phyloP scores from a whole-genome alignment of 2,329 filamentous ascomycete genomes.

The Zopfia rhizophila region DNA sequence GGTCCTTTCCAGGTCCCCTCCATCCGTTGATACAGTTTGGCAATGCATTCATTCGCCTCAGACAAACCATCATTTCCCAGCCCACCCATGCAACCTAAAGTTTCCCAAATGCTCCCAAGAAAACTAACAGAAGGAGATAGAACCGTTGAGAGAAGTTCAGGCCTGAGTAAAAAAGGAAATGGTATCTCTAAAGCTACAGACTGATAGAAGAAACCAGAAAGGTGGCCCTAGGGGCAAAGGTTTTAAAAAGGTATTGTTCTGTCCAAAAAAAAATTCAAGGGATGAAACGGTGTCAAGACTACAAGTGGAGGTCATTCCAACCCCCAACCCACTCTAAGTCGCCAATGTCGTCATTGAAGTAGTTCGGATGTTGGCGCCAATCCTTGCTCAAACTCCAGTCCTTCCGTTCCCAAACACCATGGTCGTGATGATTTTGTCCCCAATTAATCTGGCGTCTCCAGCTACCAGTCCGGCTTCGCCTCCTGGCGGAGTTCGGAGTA shows the following conservation, averaged over 20 bases:
- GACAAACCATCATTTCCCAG: slow-evolving; percentile 20
- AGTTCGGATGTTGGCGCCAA: slow-evolving; percentile 58
- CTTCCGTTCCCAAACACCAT: slow-evolving; percentile 49
- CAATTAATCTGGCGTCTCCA: slow-evolving; percentile 50
- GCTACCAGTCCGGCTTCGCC: slow-evolving; percentile 52
- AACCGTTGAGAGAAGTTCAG: slow-evolving; percentile 21
- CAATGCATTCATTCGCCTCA: not conserved
- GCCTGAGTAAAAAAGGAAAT: slow-evolving; percentile 40
- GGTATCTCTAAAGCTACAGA: slow-evolving; percentile 54
- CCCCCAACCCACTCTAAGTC: slow-evolving; percentile 96
- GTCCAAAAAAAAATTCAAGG: slow-evolving; percentile 39
- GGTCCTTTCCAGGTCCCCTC: slow-evolving; percentile 29
- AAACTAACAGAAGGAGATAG: slow-evolving; percentile 34
- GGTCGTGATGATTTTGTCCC: slow-evolving; percentile 49
- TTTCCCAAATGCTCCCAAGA: slow-evolving; percentile 30
- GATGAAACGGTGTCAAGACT: slow-evolving; percentile 57
- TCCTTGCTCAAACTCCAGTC: slow-evolving; percentile 60
- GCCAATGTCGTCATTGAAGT: slow-evolving; percentile 71
- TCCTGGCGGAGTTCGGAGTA: slow-evolving; percentile 46
- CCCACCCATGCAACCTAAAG: slow-evolving; percentile 21
- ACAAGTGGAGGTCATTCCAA: slow-evolving; percentile 78
- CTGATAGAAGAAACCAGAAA: slow-evolving; percentile 29
- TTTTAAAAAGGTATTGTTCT: slow-evolving; percentile 29
- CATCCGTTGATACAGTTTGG: slow-evolving; percentile 39
- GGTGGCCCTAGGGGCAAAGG: slow-evolving; percentile 29